Evolutionary conservation across 306 rosid species (phyloP).

Genomic region (Alnus rubra): DNA sequence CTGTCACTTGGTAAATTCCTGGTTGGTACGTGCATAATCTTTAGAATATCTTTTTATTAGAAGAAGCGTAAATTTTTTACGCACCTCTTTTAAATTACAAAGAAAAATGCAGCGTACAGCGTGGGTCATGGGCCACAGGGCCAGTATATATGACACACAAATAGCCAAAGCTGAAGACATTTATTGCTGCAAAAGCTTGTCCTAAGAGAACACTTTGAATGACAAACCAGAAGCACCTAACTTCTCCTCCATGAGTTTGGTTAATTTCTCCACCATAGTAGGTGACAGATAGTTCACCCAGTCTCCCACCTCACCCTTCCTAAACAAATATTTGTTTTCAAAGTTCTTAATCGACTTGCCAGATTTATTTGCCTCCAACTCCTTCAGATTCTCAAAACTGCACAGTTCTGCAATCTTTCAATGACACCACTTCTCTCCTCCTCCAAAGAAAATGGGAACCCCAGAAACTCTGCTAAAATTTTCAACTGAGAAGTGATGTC

Average conservation of each 20-base stretch:
- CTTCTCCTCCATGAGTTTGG: slow-evolving; percentile 45
- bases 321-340: slow-evolving; percentile 45
- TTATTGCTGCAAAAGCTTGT: no score
- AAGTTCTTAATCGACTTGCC: slow-evolving; percentile 33
- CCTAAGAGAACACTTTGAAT: slow-evolving; percentile 15
- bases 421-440: slow-evolving; percentile 44
- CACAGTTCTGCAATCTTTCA: slow-evolving; percentile 44
- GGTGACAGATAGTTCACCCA: slow-evolving; percentile 58
- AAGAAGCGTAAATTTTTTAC: no score
- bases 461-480: slow-evolving; percentile 45
- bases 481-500: slow-evolving; percentile 30
- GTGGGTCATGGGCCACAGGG: no score
- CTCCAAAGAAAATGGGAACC: slow-evolving; percentile 36
- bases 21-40: no score
- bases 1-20: no score
- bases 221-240: slow-evolving; percentile 39
- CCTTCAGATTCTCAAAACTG: slow-evolving; percentile 50
- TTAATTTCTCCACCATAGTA: slow-evolving; percentile 40
- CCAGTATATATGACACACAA: background rate
- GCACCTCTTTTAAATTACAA: no score
- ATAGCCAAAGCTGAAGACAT: no score
- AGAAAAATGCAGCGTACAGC: no score
- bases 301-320: slow-evolving; percentile 64
- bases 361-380: slow-evolving; percentile 41
- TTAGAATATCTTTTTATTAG: no score